Percentiles rank a stretch among this genome's conserved stretches.
These are phyloP conservation scores for Phallus indusiatus DNA, from an alignment of 768 basidiomycete genomes.

Conservation along the genomic window DNA sequence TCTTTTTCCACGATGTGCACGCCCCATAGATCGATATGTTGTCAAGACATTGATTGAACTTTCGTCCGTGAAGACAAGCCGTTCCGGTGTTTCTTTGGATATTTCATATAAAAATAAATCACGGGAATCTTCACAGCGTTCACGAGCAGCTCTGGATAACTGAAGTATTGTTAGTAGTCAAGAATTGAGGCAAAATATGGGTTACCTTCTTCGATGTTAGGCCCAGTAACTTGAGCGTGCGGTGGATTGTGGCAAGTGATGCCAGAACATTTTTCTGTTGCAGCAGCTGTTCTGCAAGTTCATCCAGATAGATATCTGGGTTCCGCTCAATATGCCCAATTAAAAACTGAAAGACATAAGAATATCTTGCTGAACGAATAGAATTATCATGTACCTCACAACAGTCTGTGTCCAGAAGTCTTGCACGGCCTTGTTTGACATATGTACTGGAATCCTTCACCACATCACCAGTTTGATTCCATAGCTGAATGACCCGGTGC, in stretches of 20 bases:
- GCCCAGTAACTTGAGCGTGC: slow-evolving; percentile 1
- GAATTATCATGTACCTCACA: background rate
- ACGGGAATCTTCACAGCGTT: background rate
- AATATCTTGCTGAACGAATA: background rate
- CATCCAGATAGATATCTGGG: background rate
- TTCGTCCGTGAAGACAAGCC: background rate
- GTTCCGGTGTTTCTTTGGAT: background rate
- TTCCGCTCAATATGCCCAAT: background rate
- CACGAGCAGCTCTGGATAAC: background rate
- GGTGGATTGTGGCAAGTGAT: background rate
- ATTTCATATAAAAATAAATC: background rate
- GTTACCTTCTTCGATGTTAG: slow-evolving; percentile 3
- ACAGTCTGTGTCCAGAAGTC: background rate
- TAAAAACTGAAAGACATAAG: background rate
- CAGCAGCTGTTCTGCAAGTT: background rate
- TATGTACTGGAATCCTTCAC: background rate
- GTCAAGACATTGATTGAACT: slow-evolving; percentile 1
- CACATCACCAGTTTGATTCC: background rate
- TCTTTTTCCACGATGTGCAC: background rate
- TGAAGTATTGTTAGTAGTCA: background rate
- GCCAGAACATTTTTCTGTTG: background rate
- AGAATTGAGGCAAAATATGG: background rate
- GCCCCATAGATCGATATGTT: slow-evolving; percentile 1
- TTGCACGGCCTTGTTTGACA: background rate
- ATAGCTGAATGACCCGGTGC: background rate